Evolutionary conservation across 148 eudicot genomes (phyloP).

Genomic region (Diospyros lotus): DNA sequence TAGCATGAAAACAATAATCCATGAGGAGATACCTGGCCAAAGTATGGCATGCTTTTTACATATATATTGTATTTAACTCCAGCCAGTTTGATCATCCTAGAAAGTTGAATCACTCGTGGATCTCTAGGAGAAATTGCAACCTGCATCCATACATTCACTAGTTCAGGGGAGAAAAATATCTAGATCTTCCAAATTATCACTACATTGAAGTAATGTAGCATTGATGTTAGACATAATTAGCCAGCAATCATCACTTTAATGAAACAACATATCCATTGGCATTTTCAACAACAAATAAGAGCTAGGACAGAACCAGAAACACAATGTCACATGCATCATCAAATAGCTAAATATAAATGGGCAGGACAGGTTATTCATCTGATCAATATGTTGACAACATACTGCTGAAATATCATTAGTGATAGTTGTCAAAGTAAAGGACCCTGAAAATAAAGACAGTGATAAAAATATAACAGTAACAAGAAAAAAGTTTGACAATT

Average conservation of each 20-base stretch:
- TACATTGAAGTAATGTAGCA: background rate
- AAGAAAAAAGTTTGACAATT: background rate
- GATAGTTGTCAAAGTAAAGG: background rate
- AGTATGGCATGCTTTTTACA: slow-evolving; percentile 36
- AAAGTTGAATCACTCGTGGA: slow-evolving; percentile 20
- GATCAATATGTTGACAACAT: too few species aligned
- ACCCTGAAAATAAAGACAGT: background rate
- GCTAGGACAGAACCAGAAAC: background rate
- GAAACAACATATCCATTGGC: background rate
- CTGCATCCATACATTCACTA: slow-evolving; percentile 22
- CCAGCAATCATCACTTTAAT: background rate
- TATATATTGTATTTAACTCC: slow-evolving; percentile 44
- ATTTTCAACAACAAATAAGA: background rate
- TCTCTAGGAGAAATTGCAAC: slow-evolving; percentile 33
- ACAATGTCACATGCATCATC: background rate
- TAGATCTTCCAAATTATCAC: background rate
- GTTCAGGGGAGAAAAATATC: slow-evolving; percentile 8
- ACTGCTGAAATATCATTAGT: background rate
- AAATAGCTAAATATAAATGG: background rate
- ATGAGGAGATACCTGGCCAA: slow-evolving; percentile 45
- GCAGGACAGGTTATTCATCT: too few species aligned
- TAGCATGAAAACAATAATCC: background rate
- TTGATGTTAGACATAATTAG: background rate
- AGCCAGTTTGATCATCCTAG: slow-evolving; percentile 34
- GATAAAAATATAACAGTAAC: background rate